Evolutionary conservation across 2,329 filamentous ascomycete species (phyloP).

Genomic region (Aspergillus ochraceus): DNA sequence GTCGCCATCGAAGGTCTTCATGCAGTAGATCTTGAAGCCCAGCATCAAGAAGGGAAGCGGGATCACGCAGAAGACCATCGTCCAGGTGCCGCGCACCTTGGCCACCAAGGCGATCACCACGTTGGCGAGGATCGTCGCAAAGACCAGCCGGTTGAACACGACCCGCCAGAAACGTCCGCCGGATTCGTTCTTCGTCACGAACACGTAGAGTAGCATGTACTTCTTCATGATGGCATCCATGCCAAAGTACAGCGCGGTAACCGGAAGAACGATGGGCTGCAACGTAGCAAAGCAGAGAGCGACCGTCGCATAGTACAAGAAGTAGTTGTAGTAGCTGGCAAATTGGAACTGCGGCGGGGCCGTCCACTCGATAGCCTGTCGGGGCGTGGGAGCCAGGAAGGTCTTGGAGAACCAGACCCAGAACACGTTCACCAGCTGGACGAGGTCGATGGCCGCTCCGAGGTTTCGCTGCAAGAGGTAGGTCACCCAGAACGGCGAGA

Average conservation of each 20-base stretch:
- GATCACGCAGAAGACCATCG: conserved; percentile 66
- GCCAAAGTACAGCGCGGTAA: conserved; percentile 84
- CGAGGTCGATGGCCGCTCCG: conserved; percentile 89
- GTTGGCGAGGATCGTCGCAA: conserved; percentile 76
- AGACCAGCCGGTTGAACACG: conserved; percentile 88
- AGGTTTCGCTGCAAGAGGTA: conserved; percentile 92
- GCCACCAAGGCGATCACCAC: conserved; percentile 74
- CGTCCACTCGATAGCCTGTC: conserved; percentile 87
- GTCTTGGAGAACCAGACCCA: conserved; percentile 82
- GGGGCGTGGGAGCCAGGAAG: conserved; percentile 82
- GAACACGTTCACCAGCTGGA: conserved; percentile 80
- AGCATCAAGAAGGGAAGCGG: conserved; percentile 78
- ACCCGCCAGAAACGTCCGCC: conserved; percentile 91
- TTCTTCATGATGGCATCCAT: conserved; percentile 92
- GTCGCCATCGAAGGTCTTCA: conserved; percentile 70
- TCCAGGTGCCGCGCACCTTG: conserved; percentile 66
- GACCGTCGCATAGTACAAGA: conserved; percentile 90
- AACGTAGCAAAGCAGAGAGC: conserved; percentile 80
- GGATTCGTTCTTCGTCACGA: conserved; percentile 94
- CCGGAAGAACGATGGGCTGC: conserved; percentile 82
- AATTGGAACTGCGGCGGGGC: conserved; percentile 93
- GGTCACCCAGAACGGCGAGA: conserved; percentile 91
- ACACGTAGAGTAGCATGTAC: conserved; percentile 90
- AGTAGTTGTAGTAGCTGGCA: conserved; percentile 97
- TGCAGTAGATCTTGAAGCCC: conserved; percentile 84